Conservation (phyloP, 2,329 filamentous ascomycete species). For the Aspergillus terreus region DNA sequence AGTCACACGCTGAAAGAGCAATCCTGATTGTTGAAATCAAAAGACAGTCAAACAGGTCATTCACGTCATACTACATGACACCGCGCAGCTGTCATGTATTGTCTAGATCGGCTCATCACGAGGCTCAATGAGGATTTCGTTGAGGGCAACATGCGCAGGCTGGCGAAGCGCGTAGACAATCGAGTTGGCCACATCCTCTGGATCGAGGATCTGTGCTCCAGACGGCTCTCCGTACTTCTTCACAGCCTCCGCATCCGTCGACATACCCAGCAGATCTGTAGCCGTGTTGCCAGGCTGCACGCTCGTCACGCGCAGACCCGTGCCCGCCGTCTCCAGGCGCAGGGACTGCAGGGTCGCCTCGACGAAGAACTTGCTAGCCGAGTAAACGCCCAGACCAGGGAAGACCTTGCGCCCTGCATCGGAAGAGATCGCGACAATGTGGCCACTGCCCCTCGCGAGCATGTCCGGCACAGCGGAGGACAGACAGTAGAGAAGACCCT, state of each 20-base stretch:
- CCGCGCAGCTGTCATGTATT: neutral
- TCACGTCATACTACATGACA: neutral
- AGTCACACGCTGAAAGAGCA: neutral
- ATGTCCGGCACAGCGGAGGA: slow-evolving; percentile 67
- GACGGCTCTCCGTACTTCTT: slow-evolving; percentile 74
- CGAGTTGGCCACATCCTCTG: slow-evolving; percentile 67
- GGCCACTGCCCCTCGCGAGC: slow-evolving; percentile 65
- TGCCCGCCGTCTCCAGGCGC: slow-evolving; percentile 71
- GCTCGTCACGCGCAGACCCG: slow-evolving; percentile 67
- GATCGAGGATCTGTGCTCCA: slow-evolving; percentile 70
- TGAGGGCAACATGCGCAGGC: slow-evolving; percentile 72
- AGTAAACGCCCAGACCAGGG: slow-evolving; percentile 77
- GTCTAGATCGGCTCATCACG: slow-evolving; percentile 67
- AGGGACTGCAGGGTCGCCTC: slow-evolving; percentile 74
- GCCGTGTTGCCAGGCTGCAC: slow-evolving; percentile 75
- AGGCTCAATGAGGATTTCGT: slow-evolving; percentile 76
- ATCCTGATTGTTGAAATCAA: no score
- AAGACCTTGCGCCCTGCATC: slow-evolving; percentile 80
- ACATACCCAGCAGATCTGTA: slow-evolving; percentile 71
- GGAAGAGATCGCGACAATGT: slow-evolving; percentile 77
- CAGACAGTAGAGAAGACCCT: slow-evolving; percentile 71
- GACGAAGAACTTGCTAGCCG: slow-evolving; percentile 79
- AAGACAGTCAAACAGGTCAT: no score
- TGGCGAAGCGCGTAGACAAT: slow-evolving; percentile 73
- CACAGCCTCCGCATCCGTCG: slow-evolving; percentile 70